A percentile compares a stretch with the other conserved stretches of the same genome.
Evolutionary conservation across 768 basidiomycete genomes (phyloP).

Genomic region (Boletus eberwhitei): DNA sequence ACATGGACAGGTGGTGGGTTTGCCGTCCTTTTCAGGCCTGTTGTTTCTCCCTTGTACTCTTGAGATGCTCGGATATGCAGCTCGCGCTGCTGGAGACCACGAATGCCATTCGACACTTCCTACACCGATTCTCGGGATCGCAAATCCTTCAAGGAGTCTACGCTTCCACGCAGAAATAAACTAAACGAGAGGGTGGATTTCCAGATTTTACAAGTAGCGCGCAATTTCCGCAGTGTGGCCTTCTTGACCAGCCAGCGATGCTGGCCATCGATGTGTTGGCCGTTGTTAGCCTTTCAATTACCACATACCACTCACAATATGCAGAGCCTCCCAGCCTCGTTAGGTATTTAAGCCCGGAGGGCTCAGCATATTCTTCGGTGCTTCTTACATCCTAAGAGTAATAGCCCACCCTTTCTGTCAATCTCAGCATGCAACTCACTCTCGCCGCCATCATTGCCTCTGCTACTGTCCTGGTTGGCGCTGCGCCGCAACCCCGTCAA

Average conservation of each 20-base stretch:
- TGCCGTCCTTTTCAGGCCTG: background rate
- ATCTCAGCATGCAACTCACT: constrained; percentile 17
- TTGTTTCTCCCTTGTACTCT: background rate
- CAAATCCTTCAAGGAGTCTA: too few relatives aligned
- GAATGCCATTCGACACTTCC: background rate
- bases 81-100: too few relatives aligned
- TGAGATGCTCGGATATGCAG: too few relatives aligned
- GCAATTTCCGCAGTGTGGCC: background rate
- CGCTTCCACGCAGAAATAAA: background rate
- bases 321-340: background rate
- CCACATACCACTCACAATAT: background rate
- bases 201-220: background rate
- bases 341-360: background rate
- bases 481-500: constrained; percentile 16
- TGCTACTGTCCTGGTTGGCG: constrained; percentile 11
- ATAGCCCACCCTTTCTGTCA: background rate
- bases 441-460: constrained; percentile 9
- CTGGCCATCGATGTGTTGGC: background rate
- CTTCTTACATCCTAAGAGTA: background rate
- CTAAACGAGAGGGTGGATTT: background rate
- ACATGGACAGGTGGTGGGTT: too few relatives aligned
- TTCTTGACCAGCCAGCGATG: background rate
- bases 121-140: background rate
- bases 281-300: background rate
- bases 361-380: background rate